A percentile compares a stretch with the other conserved stretches of the same genome.
Conservation (phyloP, 768 basidiomycete genomes). For the Russula virescens region DNA sequence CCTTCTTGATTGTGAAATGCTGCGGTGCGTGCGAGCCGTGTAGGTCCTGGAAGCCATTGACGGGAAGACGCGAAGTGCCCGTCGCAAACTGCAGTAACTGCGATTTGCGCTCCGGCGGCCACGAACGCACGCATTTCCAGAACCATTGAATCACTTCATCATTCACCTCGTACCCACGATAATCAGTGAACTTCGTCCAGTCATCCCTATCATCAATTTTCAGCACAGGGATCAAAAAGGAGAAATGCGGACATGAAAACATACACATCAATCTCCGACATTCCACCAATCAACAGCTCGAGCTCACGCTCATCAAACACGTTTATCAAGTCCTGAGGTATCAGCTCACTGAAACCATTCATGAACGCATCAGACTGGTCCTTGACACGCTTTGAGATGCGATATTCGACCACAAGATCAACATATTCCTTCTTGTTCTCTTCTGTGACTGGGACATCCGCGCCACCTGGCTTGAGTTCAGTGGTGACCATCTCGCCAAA, state of each 20-base stretch:
- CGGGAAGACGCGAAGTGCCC: conserved; percentile 93
- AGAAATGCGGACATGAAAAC: conserved; percentile 31
- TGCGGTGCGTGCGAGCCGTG: conserved; percentile 97
- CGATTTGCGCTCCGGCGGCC: conserved; percentile 98
- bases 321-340: conserved; percentile 95
- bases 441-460: conserved; percentile 81
- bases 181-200: conserved; percentile 99
- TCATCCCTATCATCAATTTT: conserved; percentile 57
- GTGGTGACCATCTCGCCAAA: conserved; percentile 98
- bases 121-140: conserved; percentile 97
- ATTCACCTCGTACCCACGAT: conserved; percentile 91
- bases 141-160: conserved; percentile 99
- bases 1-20: conserved; percentile 98
- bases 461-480: conserved; percentile 87
- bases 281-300: conserved; percentile 95
- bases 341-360: conserved; percentile 99
- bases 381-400: conserved; percentile 94
- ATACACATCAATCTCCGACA: conserved; percentile 99
- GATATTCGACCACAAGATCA: conserved; percentile 90
- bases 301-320: conserved; percentile 99
- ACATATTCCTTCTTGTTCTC: conserved; percentile 99
- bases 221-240: neutral
- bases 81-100: conserved; percentile 95
- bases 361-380: conserved; percentile 99
- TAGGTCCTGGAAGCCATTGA: conserved; percentile 97